phyloP scores from a whole-genome alignment of 805 yeast species.

The Cyberlindnera xylosilytica region DNA sequence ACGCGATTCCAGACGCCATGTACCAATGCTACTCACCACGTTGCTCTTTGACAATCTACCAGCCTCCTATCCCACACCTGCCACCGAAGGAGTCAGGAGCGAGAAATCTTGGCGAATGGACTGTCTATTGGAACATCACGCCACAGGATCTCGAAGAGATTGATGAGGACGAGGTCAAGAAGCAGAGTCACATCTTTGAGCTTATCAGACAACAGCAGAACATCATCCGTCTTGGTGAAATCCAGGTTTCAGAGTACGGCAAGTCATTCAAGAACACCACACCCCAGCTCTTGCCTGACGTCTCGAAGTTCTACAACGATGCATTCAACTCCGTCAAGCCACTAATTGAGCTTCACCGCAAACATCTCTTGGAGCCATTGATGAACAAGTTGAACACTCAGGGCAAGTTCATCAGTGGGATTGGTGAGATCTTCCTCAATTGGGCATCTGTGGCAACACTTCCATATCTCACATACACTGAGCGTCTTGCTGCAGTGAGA shows the following conservation, averaged over 20 bases:
- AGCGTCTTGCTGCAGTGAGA: conserved; percentile 56
- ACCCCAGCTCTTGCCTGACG: conserved; percentile 45
- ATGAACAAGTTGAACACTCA: conserved; percentile 52
- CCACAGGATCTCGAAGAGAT: conserved; percentile 50
- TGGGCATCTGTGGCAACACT: conserved; percentile 62
- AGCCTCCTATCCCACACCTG: conserved; percentile 22
- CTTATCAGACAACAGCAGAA: conserved; percentile 67
- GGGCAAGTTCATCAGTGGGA: conserved; percentile 63
- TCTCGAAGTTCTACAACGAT: conserved; percentile 53
- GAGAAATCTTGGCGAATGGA: conserved; percentile 51
- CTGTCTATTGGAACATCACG: conserved; percentile 60
- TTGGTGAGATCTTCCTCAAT: conserved; percentile 58
- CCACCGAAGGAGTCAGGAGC: conserved; percentile 16
- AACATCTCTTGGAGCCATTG: conserved; percentile 54
- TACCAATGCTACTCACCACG: conserved; percentile 33
- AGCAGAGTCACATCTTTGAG: conserved; percentile 76
- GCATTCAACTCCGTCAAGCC: conserved; percentile 57
- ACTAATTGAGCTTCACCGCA: conserved; percentile 53
- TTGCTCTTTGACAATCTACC: conserved; percentile 30
- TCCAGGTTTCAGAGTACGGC: conserved; percentile 59
- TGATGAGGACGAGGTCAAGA: conserved; percentile 50
- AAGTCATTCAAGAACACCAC: conserved; percentile 35
- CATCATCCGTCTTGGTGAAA: conserved; percentile 62
- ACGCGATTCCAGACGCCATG: conserved; percentile 12
- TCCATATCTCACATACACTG: conserved; percentile 57